Conservation (phyloP, 176 grass and related monocot species). For the Oryza meridionalis region DNA sequence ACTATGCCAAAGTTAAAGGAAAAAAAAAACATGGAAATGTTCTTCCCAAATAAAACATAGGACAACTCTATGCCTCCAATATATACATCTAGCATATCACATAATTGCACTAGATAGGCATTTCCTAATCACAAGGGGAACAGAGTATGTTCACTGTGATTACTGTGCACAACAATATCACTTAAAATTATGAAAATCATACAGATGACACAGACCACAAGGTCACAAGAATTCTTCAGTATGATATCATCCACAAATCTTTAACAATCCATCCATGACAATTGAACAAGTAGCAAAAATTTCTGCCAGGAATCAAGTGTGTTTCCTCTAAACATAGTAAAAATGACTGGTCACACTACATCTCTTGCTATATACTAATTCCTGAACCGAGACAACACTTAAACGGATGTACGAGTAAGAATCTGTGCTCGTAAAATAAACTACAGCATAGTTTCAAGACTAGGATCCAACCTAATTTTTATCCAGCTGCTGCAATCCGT, state of each 20-base stretch:
- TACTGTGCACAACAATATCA: background rate
- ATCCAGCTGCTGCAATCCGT: background rate
- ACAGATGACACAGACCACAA: background rate
- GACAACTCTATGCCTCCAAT: background rate
- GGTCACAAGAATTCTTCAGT: background rate
- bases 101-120: background rate
- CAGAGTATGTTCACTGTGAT: background rate
- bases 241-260: background rate
- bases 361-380: conserved; percentile 4
- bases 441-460: background rate
- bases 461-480: background rate
- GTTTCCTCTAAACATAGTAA: background rate
- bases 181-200: background rate
- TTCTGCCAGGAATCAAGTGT: conserved; percentile 19
- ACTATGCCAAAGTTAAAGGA: background rate
- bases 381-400: background rate
- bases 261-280: background rate
- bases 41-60: background rate
- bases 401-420: background rate
- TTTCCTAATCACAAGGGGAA: background rate
- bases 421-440: conserved; percentile 15
- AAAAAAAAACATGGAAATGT: background rate
- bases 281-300: background rate
- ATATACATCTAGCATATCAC: background rate
- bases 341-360: background rate